A percentile compares a stretch with the other conserved stretches of the same genome.
Evolutionary conservation across 78 protist species (phyloP).

Genomic region (Isochrysis galbana): DNA sequence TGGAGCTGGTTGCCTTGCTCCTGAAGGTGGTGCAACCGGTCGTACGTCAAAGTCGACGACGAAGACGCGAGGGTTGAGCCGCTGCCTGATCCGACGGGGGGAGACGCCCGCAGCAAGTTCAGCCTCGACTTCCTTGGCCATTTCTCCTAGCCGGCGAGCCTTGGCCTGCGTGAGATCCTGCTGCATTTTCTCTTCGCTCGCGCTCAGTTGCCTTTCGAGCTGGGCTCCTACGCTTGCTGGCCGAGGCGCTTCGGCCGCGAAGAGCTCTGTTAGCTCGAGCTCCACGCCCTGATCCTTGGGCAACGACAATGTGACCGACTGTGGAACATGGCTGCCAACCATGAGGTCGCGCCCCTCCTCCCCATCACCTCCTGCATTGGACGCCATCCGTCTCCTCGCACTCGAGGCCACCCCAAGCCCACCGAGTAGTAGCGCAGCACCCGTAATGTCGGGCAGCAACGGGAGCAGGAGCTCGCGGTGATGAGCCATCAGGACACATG

Average conservation of each 20-base stretch:
- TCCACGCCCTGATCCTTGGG: neutral
- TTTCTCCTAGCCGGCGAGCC: neutral
- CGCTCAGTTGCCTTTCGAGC: neutral
- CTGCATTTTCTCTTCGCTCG: neutral
- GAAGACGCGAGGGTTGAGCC: neutral
- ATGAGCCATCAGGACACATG: neutral
- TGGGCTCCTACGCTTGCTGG: too few relatives aligned
- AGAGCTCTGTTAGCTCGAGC: neutral
- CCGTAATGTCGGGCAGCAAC: neutral
- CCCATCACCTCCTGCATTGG: neutral
- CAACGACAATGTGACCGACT: neutral
- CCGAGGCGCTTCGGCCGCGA: neutral
- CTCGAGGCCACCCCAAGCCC: neutral
- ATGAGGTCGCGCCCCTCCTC: neutral
- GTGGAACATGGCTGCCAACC: too few relatives aligned
- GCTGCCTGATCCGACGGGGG: neutral
- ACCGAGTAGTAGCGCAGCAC: neutral
- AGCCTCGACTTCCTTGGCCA: neutral
- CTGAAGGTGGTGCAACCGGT: neutral
- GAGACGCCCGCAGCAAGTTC: neutral
- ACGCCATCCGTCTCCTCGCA: neutral
- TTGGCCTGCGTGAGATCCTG: neutral
- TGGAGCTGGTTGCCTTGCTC: neutral
- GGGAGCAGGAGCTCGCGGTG: neutral
- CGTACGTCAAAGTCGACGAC: neutral